Base-by-base conservation (phyloP, 2,329 filamentous ascomycete genomes). In the Proliferodiscus dingleyae region DNA sequence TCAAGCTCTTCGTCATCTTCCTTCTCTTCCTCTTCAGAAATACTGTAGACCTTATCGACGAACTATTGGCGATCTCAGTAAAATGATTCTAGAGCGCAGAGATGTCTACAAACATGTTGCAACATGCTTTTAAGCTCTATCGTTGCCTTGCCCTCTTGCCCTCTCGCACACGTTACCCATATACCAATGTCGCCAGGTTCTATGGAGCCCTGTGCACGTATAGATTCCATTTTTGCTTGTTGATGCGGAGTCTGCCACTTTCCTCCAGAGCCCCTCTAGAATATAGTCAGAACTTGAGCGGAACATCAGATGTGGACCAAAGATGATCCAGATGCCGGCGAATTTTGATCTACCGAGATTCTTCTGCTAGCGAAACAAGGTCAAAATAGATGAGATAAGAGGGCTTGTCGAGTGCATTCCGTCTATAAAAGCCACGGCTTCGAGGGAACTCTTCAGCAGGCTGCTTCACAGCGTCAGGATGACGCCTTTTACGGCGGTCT, bases 91-190 rank as follows among this genome's bases (percentile, higher is more conserved):
- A 55, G 5, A 15, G 21, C 19, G 30, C 30, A 18, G 11, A 30
- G n/a, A 7, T n/a, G 28, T 16, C 18, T 11, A 61, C 70, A 50
- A 66, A 86, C 83, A 69, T 85, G 75, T 34, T 83, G 73, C 58
- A 88, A 85, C 18, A 89, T 67, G 47, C 75, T 67, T 46, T 72
- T 73, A 51, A 89, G 72, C 62, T 91, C 87, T 40, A 73, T 70
- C 2, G 85, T 75, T 11, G 85, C 84, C 64, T 81, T 84, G 33
- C 71, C 72, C 65, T 87, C 85, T 69, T 85, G 83, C 53, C 79
- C 78, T 61, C 83, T 77, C 41, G 83, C 80, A 62, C 85, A 90
- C 0, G 86, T 89, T 22, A 83, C 82, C 85, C 85, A 91, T 47
- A 91, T 81, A 4, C 87, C 87, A 42, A 74, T 71, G 58, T 89